These are phyloP conservation scores for Leucocoprinus sp. DNA, from an alignment of 768 basidiomycete species.

Conservation along the genomic window DNA sequence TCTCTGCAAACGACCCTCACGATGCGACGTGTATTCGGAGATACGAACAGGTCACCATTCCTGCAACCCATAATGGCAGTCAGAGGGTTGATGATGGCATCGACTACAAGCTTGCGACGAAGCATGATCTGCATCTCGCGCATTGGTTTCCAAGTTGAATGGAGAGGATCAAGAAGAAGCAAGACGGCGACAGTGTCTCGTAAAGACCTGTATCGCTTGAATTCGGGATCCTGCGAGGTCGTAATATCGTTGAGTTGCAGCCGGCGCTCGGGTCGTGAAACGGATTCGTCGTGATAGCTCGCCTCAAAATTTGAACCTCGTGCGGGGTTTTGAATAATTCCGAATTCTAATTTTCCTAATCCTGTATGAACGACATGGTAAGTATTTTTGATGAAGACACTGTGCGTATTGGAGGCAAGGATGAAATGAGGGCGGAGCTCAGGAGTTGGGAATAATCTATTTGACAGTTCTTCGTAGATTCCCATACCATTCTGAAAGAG, in stretches of 20 bases:
- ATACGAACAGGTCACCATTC: conserved; percentile 65
- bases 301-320: conserved; percentile 66
- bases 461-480: conserved; percentile 70
- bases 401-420: conserved; percentile 75
- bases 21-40: conserved; percentile 35
- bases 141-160: conserved; percentile 57
- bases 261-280: conserved; percentile 28
- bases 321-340: conserved; percentile 64
- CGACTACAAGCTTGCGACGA: conserved; percentile 75
- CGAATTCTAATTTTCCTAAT: conserved; percentile 66
- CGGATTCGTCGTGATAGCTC: conserved; percentile 28
- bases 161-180: conserved; percentile 44
- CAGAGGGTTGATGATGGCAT: conserved; percentile 78
- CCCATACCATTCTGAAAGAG: conserved; percentile 97
- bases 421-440: conserved; percentile 77
- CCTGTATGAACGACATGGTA: conserved; percentile 64
- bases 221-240: conserved; percentile 27
- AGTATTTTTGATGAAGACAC: conserved; percentile 48
- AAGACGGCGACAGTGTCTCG: conserved; percentile 64
- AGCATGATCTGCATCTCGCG: conserved; percentile 58
- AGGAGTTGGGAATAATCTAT: conserved; percentile 63
- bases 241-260: conserved; percentile 49
- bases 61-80: conserved; percentile 73
- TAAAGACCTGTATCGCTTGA: conserved; percentile 47
- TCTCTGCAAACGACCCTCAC: conserved; percentile 58